Percentiles rank a stretch among this genome's conserved stretches.
Conservation (phyloP, 208 protist species). For the Trypanosoma avium region DNA sequence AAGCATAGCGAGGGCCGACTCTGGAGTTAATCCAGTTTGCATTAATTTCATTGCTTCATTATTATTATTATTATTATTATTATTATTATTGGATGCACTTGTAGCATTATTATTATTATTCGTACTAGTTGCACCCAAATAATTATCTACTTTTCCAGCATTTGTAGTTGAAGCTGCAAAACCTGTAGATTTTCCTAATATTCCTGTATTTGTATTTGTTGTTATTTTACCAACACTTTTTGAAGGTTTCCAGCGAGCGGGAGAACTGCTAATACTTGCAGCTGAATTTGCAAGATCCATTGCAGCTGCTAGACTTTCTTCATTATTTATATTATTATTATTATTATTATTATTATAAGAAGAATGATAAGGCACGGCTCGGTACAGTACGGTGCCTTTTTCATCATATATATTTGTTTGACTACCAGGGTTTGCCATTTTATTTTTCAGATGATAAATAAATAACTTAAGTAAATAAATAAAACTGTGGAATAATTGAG, state of each 20-base stretch:
- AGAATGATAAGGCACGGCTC: slow-evolving; percentile 33
- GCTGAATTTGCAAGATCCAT: background rate
- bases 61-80: background rate
- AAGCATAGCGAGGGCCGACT: slow-evolving; percentile 35
- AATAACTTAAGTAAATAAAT: no score
- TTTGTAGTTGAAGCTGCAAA: background rate
- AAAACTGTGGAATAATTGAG: no score
- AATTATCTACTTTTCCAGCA: background rate
- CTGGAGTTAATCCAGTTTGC: slow-evolving; percentile 26
- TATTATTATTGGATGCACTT: background rate
- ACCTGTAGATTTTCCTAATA: background rate
- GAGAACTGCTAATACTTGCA: background rate
- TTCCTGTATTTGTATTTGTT: background rate
- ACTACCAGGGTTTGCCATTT: slow-evolving; percentile 48
- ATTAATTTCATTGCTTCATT: background rate
- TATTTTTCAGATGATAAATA: no score
- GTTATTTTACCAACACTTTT: background rate
- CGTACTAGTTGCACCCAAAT: background rate
- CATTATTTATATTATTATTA: background rate
- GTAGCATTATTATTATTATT: background rate
- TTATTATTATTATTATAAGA: background rate
- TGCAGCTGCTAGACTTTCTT: background rate
- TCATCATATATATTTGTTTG: slow-evolving; percentile 60
- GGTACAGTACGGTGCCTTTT: slow-evolving; percentile 69
- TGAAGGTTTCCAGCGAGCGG: background rate